These are phyloP conservation scores for Metarhizium album DNA, from an alignment of 2,329 filamentous ascomycete genomes.

Conservation along the genomic window DNA sequence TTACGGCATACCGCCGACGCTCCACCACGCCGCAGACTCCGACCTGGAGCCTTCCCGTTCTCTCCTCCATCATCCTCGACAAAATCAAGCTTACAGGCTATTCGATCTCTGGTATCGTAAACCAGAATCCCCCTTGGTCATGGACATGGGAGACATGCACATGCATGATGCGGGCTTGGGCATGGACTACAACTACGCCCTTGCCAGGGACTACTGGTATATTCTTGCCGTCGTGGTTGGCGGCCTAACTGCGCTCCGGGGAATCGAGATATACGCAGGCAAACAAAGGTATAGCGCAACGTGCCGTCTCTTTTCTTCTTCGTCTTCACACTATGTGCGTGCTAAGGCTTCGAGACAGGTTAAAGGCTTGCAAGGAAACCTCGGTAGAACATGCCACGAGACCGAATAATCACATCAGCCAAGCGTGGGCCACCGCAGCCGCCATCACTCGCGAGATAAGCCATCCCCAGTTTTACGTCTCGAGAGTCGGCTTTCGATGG, in stretches of 20 bases:
- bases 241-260: slow-evolving; percentile 28
- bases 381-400: slow-evolving; percentile 40
- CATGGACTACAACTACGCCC: slow-evolving; percentile 35
- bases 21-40: neutral
- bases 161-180: slow-evolving; percentile 22
- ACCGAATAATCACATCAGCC: slow-evolving; percentile 33
- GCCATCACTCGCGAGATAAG: slow-evolving; percentile 45
- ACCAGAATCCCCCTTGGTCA: slow-evolving; percentile 13
- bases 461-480: slow-evolving; percentile 43
- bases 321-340: neutral
- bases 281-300: slow-evolving; percentile 29
- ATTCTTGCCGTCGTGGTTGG: slow-evolving; percentile 39
- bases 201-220: slow-evolving; percentile 50
- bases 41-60: neutral
- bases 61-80: neutral
- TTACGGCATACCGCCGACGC: neutral
- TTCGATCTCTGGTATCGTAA: slow-evolving; percentile 8
- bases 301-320: too few relatives aligned
- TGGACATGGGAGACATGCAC: slow-evolving; percentile 23
- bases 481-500: slow-evolving; percentile 38
- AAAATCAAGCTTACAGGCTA: neutral
- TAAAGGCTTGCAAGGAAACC: slow-evolving; percentile 32
- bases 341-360: slow-evolving; percentile 21
- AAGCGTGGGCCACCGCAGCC: slow-evolving; percentile 48
- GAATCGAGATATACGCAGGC: slow-evolving; percentile 31